A percentile compares a stretch with the other conserved stretches of the same genome.
Conservation (phyloP, 1,284 basidiomycete genomes). For the Cronartium ribicola region DNA sequence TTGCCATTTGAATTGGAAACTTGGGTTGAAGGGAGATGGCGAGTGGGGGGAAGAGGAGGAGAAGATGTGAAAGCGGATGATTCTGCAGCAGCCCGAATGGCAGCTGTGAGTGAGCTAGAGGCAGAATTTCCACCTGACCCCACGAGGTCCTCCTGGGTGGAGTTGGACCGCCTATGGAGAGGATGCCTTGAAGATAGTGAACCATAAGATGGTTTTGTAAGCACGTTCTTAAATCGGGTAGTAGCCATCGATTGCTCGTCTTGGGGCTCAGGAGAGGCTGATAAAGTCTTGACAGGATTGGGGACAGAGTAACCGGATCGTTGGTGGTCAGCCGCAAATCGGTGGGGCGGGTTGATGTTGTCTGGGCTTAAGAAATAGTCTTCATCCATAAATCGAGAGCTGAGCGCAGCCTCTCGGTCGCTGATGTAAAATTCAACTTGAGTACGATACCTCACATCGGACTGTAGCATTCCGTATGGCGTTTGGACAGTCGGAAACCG, state of each 20-base stretch:
- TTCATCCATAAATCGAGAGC: slow-evolving; percentile 22
- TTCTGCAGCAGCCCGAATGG: slow-evolving; percentile 29
- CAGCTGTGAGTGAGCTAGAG: slow-evolving; percentile 22
- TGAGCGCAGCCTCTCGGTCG: slow-evolving; percentile 12
- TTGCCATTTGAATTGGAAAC: not conserved
- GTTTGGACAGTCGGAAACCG: slow-evolving; percentile 31
- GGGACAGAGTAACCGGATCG: slow-evolving; percentile 2
- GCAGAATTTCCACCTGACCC: not conserved
- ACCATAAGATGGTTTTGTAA: slow-evolving; percentile 6
- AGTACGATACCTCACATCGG: slow-evolving; percentile 27
- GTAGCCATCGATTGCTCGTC: not conserved
- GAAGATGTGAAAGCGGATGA: slow-evolving; percentile 19
- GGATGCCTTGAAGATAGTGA: slow-evolving; percentile 11
- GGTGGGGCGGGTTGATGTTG: not conserved
- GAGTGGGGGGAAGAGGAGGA: not conserved
- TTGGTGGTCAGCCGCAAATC: not conserved
- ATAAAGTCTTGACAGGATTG: slow-evolving; percentile 1
- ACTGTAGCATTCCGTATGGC: slow-evolving; percentile 10
- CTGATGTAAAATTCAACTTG: slow-evolving; percentile 22
- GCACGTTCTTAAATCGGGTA: not conserved
- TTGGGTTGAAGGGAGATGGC: not conserved
- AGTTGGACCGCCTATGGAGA: not conserved
- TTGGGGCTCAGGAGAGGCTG: not conserved
- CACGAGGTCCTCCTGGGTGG: not conserved
- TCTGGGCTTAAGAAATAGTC: not conserved